phyloP scores from a whole-genome alignment of 1,139 yeast genomes.

The Meyerozyma elateridarum region DNA sequence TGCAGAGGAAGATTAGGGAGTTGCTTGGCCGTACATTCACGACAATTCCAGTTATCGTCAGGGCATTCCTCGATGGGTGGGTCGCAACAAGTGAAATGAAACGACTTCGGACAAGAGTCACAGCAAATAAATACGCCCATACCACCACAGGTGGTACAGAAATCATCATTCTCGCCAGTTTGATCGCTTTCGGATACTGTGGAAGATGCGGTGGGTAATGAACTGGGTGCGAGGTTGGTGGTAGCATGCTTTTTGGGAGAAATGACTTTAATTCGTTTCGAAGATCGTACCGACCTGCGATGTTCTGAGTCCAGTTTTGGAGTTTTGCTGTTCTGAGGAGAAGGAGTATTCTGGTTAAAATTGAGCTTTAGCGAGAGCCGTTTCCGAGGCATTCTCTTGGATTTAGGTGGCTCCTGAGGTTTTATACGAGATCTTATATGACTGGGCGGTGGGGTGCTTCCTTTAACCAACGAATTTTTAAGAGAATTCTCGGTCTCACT shows the following conservation, averaged over 20 bases:
- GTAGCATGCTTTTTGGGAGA: conserved; percentile 36
- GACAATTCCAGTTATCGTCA: conserved; percentile 87
- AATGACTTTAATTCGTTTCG: conserved; percentile 35
- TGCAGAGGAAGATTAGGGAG: conserved; percentile 24
- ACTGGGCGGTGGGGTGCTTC: conserved; percentile 4
- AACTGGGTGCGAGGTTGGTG: conserved; percentile 26
- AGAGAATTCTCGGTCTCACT: conserved; percentile 10
- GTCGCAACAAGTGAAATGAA: conserved; percentile 85
- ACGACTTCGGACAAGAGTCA: conserved; percentile 87
- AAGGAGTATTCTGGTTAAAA: no score
- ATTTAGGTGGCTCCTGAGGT: conserved; percentile 4
- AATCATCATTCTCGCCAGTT: conserved; percentile 70
- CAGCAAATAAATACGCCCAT: conserved; percentile 89
- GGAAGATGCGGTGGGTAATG: conserved; percentile 9
- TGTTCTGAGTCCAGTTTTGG: conserved; percentile 6
- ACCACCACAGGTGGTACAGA: conserved; percentile 82
- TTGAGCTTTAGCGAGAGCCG: no score
- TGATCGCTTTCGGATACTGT: conserved; percentile 19
- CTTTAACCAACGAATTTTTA: conserved; percentile 2
- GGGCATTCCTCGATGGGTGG: conserved; percentile 86
- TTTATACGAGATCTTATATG: neutral
- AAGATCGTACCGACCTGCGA: conserved; percentile 9
- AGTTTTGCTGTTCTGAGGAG: conserved; percentile 5
- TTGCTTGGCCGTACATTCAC: conserved; percentile 51
- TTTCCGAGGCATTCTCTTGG: conserved; percentile 1